Evolutionary conservation across 805 yeast species (phyloP), one percentile per base, ranked within the genome.

Genomic region (Ogataea methylovora): DNA sequence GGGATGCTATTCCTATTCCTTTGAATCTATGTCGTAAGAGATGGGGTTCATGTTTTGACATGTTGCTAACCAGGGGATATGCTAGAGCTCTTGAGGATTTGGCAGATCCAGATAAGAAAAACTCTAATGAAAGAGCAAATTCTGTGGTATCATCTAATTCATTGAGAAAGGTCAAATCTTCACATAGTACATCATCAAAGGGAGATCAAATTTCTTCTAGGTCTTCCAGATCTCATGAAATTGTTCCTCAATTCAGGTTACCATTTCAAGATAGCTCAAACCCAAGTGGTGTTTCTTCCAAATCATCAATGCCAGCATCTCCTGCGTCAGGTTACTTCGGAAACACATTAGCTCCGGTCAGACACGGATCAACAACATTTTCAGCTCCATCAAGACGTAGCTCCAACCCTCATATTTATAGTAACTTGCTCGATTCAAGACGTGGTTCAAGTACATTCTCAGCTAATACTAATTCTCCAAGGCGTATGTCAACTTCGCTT

Each of bases 11-110:
- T 12, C 75, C 79, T 0, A 74, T 79, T 4, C 80, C 88, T 1
- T 39, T 76, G 31, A 66, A 63, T 42, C 58, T 83, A 4, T 61
- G 84, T 34, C 65, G 83, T 43, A 80, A 77, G 44, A 63, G 92
- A 49, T 84, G 94, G 94, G 92, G 92, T 1, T 55, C 73, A 23
- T 78, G 72, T 41, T 84, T 84, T 48, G 78, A 79, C 42, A 66
- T 67, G 42, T 41, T 82, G 13, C 52, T 83, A 26, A 65, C 86
- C 0, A 68, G 71, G 44, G 83, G 79, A 1, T 84, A 81, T 51
- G 74, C 80, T 0, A 62, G 72, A 38, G 79, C 84, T 0, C 67
- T 67, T 6, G 67, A 63, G 23, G 56, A 16, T 4, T 4, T 8
- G 15, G 26, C 17, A 4, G 11, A 30, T 3, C 4, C 11, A 4